Evolutionary conservation across 2,329 filamentous ascomycete species (phyloP).

Genomic region (Penicillium corylophilum): DNA sequence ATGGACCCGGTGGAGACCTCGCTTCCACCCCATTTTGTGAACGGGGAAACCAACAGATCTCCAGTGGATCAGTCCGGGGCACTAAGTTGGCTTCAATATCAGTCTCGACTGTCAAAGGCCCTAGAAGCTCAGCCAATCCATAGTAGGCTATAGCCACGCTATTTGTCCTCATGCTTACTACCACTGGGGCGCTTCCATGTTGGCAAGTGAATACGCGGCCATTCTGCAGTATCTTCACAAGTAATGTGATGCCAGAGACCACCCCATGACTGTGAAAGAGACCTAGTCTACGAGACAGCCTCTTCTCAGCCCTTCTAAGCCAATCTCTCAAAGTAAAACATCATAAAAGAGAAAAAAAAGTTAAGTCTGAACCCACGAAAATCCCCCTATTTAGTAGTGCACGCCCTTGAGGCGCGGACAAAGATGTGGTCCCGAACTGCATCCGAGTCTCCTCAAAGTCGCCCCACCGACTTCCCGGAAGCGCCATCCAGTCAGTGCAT

Average conservation of each 20-base stretch:
- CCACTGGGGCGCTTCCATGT: neutral
- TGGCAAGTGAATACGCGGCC: neutral
- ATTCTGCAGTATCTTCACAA: neutral
- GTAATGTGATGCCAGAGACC: neutral
- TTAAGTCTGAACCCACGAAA: neutral
- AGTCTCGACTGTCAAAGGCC: neutral
- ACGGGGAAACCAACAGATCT: neutral
- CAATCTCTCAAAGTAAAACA: neutral
- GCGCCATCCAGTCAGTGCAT: neutral
- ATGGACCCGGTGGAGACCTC: neutral
- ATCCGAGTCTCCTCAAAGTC: constrained; percentile 9
- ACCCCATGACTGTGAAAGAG: neutral
- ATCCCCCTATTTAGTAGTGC: neutral
- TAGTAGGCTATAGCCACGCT: neutral
- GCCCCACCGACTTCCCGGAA: constrained; percentile 11
- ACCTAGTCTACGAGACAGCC: neutral
- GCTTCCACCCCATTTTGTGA: neutral
- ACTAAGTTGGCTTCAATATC: neutral
- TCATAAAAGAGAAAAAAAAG: neutral
- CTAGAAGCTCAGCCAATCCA: neutral
- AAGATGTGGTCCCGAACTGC: constrained; percentile 17
- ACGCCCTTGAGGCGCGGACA: neutral
- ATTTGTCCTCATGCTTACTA: neutral
- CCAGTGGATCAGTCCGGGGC: constrained; percentile 5
- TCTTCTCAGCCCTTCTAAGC: neutral